A percentile compares a stretch with the other conserved stretches of the same genome.
phyloP scores from a whole-genome alignment of 129 eudicot species.

The Dittrichia graveolens region DNA sequence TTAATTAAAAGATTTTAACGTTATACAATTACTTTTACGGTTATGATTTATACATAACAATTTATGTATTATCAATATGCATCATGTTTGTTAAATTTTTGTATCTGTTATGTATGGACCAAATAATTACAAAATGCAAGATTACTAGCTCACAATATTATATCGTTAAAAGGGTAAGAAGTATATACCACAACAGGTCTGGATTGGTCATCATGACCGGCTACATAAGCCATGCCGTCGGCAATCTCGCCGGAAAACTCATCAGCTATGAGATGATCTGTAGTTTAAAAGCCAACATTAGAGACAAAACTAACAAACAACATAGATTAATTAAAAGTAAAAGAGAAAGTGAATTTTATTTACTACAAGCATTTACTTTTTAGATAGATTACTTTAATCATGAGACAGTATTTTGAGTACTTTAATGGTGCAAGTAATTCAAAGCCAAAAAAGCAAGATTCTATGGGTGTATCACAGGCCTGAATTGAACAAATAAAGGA shows the following conservation, averaged over 20 bases:
- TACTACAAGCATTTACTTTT: conserved; percentile 20
- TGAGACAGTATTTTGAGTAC: conserved; percentile 40
- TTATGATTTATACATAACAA: too few species aligned
- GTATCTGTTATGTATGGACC: too few species aligned
- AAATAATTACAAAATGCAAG: too few species aligned
- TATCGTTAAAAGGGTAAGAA: too few species aligned
- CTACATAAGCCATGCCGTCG: conserved; percentile 87
- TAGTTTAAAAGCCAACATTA: conserved; percentile 5
- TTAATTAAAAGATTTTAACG: too few species aligned
- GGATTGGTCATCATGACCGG: conserved; percentile 86
- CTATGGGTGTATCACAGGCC: conserved; percentile 29
- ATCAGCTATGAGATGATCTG: conserved; percentile 86
- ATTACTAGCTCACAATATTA: too few species aligned
- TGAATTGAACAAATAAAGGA: conserved; percentile 25
- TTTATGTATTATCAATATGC: too few species aligned
- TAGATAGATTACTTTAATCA: conserved; percentile 48
- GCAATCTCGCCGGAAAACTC: conserved; percentile 93
- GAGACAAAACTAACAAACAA: conserved; percentile 6
- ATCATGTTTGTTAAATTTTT: too few species aligned
- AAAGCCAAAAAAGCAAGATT: conserved; percentile 50
- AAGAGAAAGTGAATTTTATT: conserved; percentile 14
- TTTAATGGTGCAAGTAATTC: conserved; percentile 45
- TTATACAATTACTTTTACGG: too few species aligned
- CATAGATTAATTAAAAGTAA: not conserved
- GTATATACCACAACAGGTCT: conserved; percentile 78